Evolutionary conservation across 306 rosid species (phyloP), one percentile per base, ranked within the genome.

Genomic region (Vigna trinervia): DNA sequence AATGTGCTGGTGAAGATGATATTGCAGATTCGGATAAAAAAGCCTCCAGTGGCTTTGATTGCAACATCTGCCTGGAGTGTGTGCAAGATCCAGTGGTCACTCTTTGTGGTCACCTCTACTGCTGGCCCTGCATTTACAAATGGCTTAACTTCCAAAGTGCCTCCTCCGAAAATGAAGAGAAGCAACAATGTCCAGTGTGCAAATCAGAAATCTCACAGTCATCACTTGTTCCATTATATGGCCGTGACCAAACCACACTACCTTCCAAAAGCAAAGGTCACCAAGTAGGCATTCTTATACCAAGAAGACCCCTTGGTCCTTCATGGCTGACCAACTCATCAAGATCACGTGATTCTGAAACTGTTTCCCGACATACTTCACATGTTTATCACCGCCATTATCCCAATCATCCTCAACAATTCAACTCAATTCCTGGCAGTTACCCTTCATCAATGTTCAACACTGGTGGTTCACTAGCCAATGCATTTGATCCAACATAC

Each of bases 51-150:
- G 87, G 83, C 30, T 95, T 95, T 50, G 97, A 95, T 39, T 95
- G 98, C 92, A 95, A 89, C 89, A 95, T 95, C 76, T 95, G 98
- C 74, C 81, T 95, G 15, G 97, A 90, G 11, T 14, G 80, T 15
- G 93, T 92, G 77, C 92, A 83, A 58, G 98, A 95, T 56, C 98
- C 98, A 0, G 98, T 95, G 62, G 93, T 92, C 47, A 94, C 98
- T n/a, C 96, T 92, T 14, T 95, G 98, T 62, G 98, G 98, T 20
- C 98, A 92, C 76, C 95, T 95, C 79, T 95, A 81, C 77, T 95
- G 98, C 90, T 95, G 98, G 98, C 93, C 97, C 32, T 95, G 98
- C 92, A 82, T 95, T 17, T 95, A 92, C 86, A 89, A 88, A 73
- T 95, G 98, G 98, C 87, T 92, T 52, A 83, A 84, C 41, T 85